Base-by-base conservation (phyloP, 2,329 filamentous ascomycete species). In the Bertia moriformis region DNA sequence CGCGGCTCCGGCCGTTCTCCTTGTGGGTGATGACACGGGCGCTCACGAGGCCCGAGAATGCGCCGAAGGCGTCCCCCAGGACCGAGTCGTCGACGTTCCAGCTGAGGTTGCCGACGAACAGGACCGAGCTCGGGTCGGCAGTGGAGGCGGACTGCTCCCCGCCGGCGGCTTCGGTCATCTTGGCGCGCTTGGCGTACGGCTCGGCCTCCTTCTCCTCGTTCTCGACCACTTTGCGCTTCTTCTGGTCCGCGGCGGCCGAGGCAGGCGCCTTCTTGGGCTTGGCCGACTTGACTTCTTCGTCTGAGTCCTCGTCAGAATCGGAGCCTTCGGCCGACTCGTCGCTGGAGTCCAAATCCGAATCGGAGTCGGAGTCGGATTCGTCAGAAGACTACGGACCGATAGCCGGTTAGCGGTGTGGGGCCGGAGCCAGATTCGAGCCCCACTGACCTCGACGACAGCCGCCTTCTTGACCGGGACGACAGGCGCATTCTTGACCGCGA, bases 21-120 rank as follows among this genome's bases (percentile, higher is more conserved):
- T 71, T 71, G 59, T 83, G 77, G 49, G 69, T 79, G 54, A 84
- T 74, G 57, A 83, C 67, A 52, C 74, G 71, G 45, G 69, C 70
- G 51, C 73, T 70, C 49, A 63, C 59, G 46, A 83, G 69, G 57
- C 78, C 73, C 49, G 77, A 78, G 49, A 79, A 83, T 48, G 67
- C 62, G 57, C 78, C 70, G 51, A 84, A 84, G 58, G 83, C 77
- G 43, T 69, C 66, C 42, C 63, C 63, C 47, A 84, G 68, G 77
- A 76, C 82, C 43, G 80, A 78, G 57, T 84, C 79, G 50, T 83
- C 78, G 42, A 84, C 65, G 55, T 79, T 82, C 78, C 78, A 85
- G 56, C 78, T 83, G 47, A 85, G 63, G 60, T 79, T 80, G 44
- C 80, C 80, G 48, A 83, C 67, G 58, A 83, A 84, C 40, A 85